phyloP scores from a whole-genome alignment of 148 eudicot genomes.

The Rhododendron ovatum region DNA sequence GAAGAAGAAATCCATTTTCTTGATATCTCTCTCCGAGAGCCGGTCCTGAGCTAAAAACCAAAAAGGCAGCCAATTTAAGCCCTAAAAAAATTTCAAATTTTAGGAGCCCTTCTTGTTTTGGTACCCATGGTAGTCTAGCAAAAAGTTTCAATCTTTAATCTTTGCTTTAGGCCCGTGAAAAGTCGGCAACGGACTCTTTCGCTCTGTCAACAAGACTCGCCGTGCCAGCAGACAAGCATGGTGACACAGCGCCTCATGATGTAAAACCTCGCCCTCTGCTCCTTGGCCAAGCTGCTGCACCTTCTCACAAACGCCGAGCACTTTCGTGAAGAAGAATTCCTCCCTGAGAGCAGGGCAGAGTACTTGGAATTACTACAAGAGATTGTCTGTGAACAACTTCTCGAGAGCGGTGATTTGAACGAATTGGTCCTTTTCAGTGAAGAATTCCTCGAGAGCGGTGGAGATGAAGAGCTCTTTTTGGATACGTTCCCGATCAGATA shows the following conservation, averaged over 20 bases:
- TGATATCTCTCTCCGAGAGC: neutral
- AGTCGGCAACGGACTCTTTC: neutral
- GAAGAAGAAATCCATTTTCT: neutral
- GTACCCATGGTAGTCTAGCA: no score
- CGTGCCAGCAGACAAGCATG: constrained; percentile 79
- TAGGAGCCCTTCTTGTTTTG: no score
- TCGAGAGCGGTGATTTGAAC: constrained; percentile 28
- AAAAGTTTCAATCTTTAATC: no score
- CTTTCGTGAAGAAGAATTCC: constrained; percentile 43
- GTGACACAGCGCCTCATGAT: constrained; percentile 87
- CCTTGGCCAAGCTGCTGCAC: constrained; percentile 78
- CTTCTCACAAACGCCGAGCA: constrained; percentile 66
- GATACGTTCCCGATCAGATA: constrained; percentile 24
- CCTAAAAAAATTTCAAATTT: no score
- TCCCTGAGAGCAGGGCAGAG: constrained; percentile 32
- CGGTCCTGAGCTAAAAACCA: no score
- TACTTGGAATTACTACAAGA: constrained; percentile 14
- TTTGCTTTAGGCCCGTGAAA: no score
- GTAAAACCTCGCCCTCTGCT: constrained; percentile 80
- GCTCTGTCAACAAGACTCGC: constrained; percentile 45
- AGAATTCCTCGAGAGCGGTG: constrained; percentile 30
- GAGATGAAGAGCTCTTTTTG: constrained; percentile 26
- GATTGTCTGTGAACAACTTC: constrained; percentile 44
- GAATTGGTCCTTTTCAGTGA: constrained; percentile 29
- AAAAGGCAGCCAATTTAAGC: no score